Conservation (phyloP, 805 yeast species). For the Metschnikowia arizonensis region DNA sequence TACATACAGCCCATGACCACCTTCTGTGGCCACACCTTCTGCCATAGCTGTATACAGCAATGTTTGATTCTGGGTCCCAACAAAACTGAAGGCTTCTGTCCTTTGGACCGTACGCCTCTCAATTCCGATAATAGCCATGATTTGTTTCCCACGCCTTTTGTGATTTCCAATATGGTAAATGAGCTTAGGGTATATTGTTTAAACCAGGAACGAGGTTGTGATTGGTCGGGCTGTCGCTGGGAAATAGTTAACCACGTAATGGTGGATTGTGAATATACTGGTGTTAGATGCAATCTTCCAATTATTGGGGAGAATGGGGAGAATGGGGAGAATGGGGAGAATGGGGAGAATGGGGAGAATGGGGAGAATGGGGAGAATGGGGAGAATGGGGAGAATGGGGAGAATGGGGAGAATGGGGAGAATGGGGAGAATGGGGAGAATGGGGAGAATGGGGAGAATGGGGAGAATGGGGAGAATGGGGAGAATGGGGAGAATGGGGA, state of each 20-base stretch:
- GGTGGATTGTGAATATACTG: constrained; percentile 34
- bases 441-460: neutral
- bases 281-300: constrained; percentile 30
- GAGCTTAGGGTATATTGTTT: constrained; percentile 57
- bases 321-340: too few relatives aligned
- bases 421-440: too few relatives aligned
- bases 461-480: too few relatives aligned
- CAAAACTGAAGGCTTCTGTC: constrained; percentile 36
- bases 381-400: too few relatives aligned
- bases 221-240: constrained; percentile 57
- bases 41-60: constrained; percentile 48
- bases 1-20: constrained; percentile 60
- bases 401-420: neutral
- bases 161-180: constrained; percentile 56
- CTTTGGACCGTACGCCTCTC: constrained; percentile 55
- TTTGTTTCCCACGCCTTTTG: constrained; percentile 50
- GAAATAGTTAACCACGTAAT: constrained; percentile 47
- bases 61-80: constrained; percentile 28
- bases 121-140: constrained; percentile 24
- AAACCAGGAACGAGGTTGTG: constrained; percentile 51
- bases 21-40: constrained; percentile 65
- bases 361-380: too few relatives aligned
- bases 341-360: neutral
- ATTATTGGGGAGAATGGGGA: constrained; percentile 12
- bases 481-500: neutral